These are phyloP conservation scores for Apocynum venetum DNA, from an alignment of 257 asterid genomes.

Conservation along the genomic window DNA sequence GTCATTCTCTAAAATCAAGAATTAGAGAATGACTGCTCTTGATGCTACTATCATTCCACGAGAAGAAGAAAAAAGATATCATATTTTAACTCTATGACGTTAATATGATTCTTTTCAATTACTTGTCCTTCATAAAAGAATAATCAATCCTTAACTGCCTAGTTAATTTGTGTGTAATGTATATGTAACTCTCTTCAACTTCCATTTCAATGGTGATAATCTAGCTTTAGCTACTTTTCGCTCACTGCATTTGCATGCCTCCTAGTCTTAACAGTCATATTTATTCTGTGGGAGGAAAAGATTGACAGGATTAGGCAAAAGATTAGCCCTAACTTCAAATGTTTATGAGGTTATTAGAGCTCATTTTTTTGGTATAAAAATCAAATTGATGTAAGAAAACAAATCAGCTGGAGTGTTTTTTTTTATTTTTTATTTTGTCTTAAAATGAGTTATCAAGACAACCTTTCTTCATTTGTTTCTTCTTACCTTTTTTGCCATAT, in stretches of 20 bases:
- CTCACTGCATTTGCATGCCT: neutral
- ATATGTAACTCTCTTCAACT: constrained; percentile 13
- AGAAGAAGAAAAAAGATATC: neutral
- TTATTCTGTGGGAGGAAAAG: no score
- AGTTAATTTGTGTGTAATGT: constrained; percentile 9
- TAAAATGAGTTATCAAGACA: neutral
- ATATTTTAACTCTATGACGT: constrained; percentile 4
- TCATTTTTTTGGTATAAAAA: no score
- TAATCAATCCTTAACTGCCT: neutral
- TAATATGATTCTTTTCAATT: constrained; percentile 19
- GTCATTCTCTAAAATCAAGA: constrained; percentile 25
- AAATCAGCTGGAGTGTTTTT: no score
- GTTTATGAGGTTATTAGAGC: no score
- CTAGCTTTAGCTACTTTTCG: neutral
- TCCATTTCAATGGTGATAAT: neutral
- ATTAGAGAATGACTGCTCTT: constrained; percentile 23
- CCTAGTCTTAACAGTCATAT: no score
- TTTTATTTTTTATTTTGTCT: neutral
- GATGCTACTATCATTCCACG: constrained; percentile 27
- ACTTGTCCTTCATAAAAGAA: neutral
- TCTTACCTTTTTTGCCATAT: neutral
- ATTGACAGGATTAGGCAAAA: no score
- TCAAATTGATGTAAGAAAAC: no score
- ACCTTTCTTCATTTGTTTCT: neutral
- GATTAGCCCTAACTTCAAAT: no score